These are phyloP conservation scores for Aspergillus sp. DNA, from an alignment of 2,329 filamentous ascomycete genomes.

Conservation along the genomic window DNA sequence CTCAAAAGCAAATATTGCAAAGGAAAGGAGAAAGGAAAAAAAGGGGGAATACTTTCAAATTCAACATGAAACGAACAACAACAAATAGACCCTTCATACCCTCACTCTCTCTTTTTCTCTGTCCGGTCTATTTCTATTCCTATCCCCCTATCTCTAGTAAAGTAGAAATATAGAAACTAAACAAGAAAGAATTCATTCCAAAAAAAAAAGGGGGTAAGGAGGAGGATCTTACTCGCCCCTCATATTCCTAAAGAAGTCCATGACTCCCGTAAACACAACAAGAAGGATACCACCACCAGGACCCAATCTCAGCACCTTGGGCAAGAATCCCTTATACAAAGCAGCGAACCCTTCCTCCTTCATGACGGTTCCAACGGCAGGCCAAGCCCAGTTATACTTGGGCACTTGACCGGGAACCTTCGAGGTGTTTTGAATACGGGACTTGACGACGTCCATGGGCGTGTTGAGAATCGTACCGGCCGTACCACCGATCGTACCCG, in stretches of 20 bases:
- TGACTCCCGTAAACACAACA: conserved; percentile 53
- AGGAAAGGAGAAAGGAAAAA: too few relatives aligned
- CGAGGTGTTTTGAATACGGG: conserved; percentile 90
- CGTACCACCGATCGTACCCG: conserved; percentile 85
- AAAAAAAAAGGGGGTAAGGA: not conserved
- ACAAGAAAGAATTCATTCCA: not conserved
- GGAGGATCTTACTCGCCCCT: conserved; percentile 37
- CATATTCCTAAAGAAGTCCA: conserved; percentile 83
- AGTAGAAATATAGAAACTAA: conserved; percentile 8
- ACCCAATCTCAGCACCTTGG: conserved; percentile 81
- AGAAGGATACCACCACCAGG: conserved; percentile 65
- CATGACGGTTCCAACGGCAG: conserved; percentile 79
- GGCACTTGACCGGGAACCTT: conserved; percentile 77
- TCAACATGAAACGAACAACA: too few relatives aligned
- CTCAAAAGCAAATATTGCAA: too few relatives aligned
- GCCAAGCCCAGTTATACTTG: conserved; percentile 99
- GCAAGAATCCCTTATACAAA: conserved; percentile 96
- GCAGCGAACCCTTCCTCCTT: conserved; percentile 90
- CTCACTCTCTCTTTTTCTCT: too few relatives aligned
- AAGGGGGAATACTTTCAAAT: too few relatives aligned
- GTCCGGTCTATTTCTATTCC: conserved; percentile 5
- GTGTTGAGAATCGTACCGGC: conserved; percentile 91
- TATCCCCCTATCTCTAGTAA: not conserved
- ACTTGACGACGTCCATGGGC: conserved; percentile 96
- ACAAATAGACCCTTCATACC: too few relatives aligned